Evolutionary conservation across 805 yeast species (phyloP).

Genomic region (Candida peoriensis): DNA sequence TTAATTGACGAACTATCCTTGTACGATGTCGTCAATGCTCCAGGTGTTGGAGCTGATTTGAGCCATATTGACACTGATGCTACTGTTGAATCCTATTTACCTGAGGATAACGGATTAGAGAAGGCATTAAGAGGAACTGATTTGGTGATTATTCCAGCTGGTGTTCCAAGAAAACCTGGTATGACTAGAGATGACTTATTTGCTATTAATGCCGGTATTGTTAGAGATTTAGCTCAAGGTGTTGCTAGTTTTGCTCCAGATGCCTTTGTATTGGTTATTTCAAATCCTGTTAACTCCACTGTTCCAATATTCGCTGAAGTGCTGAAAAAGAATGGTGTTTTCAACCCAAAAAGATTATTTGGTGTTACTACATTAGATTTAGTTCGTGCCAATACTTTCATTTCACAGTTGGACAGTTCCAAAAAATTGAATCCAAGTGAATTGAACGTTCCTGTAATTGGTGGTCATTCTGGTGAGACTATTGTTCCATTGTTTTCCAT

Average conservation of each 20-base stretch:
- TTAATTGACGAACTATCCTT: constrained; percentile 64
- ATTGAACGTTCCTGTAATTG: constrained; percentile 62
- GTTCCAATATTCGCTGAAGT: constrained; percentile 83
- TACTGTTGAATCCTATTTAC: constrained; percentile 56
- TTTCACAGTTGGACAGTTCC: constrained; percentile 16
- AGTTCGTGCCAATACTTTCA: constrained; percentile 65
- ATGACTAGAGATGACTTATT: constrained; percentile 85
- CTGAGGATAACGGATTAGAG: constrained; percentile 61
- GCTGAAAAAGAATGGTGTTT: constrained; percentile 62
- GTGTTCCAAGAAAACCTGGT: constrained; percentile 87
- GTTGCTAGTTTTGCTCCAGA: constrained; percentile 63
- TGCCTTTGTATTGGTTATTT: constrained; percentile 62
- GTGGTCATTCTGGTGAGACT: constrained; percentile 94
- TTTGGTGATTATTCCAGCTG: constrained; percentile 84
- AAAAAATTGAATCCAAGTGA: constrained; percentile 12
- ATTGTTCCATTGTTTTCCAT: constrained; percentile 71
- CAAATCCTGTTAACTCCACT: constrained; percentile 82
- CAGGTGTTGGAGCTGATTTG: constrained; percentile 78
- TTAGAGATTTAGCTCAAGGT: constrained; percentile 68
- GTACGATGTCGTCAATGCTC: constrained; percentile 71
- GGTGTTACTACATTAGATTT: constrained; percentile 83
- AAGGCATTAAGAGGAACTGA: constrained; percentile 75
- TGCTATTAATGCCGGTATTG: constrained; percentile 80
- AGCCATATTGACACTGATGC: constrained; percentile 77
- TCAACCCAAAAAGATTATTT: constrained; percentile 70